Base-by-base conservation (phyloP, 73 alveolate genomes). In the Effrenium voratum region DNA sequence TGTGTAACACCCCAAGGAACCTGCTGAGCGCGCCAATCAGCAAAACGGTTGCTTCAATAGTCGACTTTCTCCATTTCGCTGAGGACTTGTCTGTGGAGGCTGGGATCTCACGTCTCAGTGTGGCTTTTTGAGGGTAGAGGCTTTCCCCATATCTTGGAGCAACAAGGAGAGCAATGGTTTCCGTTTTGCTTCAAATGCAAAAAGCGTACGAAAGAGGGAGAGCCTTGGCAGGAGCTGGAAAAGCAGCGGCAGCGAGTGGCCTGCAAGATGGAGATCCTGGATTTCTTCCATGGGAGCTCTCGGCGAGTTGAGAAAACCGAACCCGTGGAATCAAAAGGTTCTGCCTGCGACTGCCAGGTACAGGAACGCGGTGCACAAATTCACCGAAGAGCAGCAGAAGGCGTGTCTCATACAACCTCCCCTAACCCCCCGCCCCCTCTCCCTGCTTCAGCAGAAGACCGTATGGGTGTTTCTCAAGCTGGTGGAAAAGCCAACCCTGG, bases 331-430 rank as follows among this genome's bases (percentile, higher is more conserved):
- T 66, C 40, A 0, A 66, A n/a, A 13, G 40, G 77, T 24, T 63
- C 10, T 63, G 77, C 43, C 28, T 70, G 1, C 49, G 38, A 47
- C 59, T 59, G 68, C 2, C 52, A 87, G 95, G 95, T 87, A 87
- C 95, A 36, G 95, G 40, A 87, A 87, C 50, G 95, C 72, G 12
- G 95, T 87, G 83, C 72, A 87, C 85, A 87, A 87, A 70, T 85
- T 87, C 50, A 87, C 95, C 41, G 84, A 72, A 63, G 95, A 87
- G 59, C 95, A 87, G 95, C 95, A 87, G 52, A 87, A 87, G 95
- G 95, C 24, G 4, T 32, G 4, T 32, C 38, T 5, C 75, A 24
- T n/a, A n/a, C n/a, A n/a, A n/a, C n/a, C n/a, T n/a, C n/a, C n/a
- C n/a, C n/a, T n/a, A n/a, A n/a, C n/a, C n/a, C n/a, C n/a, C n/a